Conservation (phyloP, 108 stramenopile genomes). For the Seminavis robusta region DNA sequence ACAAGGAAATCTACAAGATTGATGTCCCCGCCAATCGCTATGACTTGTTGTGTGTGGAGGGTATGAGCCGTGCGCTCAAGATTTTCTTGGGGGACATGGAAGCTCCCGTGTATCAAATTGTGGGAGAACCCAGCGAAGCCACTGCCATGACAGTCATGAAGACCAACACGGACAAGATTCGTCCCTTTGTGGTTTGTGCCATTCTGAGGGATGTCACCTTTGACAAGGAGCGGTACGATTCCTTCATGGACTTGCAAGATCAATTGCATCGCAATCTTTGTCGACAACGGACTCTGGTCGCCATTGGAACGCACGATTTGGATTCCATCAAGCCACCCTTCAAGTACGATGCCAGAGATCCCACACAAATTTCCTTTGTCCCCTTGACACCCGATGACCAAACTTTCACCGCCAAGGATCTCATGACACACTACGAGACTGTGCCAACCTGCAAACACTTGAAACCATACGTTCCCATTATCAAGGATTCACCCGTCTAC, state of each 20-base stretch:
- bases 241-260: constrained; percentile 99
- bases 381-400: constrained; percentile 87
- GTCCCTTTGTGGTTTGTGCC: constrained; percentile 97
- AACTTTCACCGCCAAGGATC: constrained; percentile 53
- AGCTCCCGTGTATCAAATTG: constrained; percentile 62
- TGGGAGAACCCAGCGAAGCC: constrained; percentile 15
- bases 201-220: constrained; percentile 92
- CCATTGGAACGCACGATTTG: constrained; percentile 99
- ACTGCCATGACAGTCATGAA: constrained; percentile 78
- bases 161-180: constrained; percentile 77
- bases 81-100: constrained; percentile 91
- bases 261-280: constrained; percentile 99
- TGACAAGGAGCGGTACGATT: constrained; percentile 83
- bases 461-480: constrained; percentile 96
- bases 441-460: constrained; percentile 92
- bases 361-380: constrained; percentile 88
- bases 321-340: constrained; percentile 91
- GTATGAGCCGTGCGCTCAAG: constrained; percentile 87
- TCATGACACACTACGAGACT: constrained; percentile 87
- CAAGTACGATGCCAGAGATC: constrained; percentile 84
- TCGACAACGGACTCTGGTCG: constrained; percentile 95
- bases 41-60: constrained; percentile 98
- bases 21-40: constrained; percentile 99
- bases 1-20: constrained; percentile 94
- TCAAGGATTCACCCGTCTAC: constrained; percentile 90